These are phyloP conservation scores for Endogone sp. DNA, from an alignment of 192 early-diverging fungal genomes.

Conservation along the genomic window DNA sequence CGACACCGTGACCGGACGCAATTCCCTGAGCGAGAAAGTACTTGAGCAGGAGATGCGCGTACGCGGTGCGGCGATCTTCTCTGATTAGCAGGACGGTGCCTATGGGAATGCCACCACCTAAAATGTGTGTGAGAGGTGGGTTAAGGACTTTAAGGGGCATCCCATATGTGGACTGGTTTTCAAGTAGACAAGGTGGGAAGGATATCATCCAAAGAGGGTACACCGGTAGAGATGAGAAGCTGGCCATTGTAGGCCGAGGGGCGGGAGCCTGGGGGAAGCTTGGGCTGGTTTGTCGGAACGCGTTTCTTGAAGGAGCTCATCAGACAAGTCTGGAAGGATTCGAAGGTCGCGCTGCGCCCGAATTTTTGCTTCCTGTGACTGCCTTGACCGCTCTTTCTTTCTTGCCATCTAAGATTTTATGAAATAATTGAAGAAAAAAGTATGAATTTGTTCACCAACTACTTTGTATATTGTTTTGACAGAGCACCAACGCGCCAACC, in stretches of 20 bases:
- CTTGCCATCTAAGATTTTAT: too few species aligned
- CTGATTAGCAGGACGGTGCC: conserved; percentile 75
- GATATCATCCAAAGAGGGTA: conserved; percentile 82
- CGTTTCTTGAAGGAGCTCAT: conserved; percentile 51
- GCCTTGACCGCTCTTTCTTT: too few species aligned
- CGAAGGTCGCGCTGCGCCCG: too few species aligned
- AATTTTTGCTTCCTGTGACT: not conserved
- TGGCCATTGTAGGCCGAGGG: conserved; percentile 76
- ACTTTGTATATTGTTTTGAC: too few species aligned
- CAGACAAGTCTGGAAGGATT: not conserved
- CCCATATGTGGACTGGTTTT: not conserved
- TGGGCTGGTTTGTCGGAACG: conserved; percentile 49
- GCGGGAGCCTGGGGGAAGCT: conserved; percentile 65
- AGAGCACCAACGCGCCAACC: too few species aligned
- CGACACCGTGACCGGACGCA: conserved; percentile 66
- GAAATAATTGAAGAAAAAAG: too few species aligned
- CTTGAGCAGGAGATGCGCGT: conserved; percentile 70
- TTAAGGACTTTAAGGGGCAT: conserved; percentile 7
- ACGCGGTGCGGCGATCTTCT: conserved; percentile 77
- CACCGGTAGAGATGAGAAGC: conserved; percentile 76
- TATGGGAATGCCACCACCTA: conserved; percentile 84
- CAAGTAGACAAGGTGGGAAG: conserved; percentile 1
- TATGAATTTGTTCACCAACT: too few species aligned
- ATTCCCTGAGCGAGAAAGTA: conserved; percentile 89
- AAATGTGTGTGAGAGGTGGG: conserved; percentile 24